phyloP scores from a whole-genome alignment of 2,329 filamentous ascomycete species.

The Cytospora chrysosperma region DNA sequence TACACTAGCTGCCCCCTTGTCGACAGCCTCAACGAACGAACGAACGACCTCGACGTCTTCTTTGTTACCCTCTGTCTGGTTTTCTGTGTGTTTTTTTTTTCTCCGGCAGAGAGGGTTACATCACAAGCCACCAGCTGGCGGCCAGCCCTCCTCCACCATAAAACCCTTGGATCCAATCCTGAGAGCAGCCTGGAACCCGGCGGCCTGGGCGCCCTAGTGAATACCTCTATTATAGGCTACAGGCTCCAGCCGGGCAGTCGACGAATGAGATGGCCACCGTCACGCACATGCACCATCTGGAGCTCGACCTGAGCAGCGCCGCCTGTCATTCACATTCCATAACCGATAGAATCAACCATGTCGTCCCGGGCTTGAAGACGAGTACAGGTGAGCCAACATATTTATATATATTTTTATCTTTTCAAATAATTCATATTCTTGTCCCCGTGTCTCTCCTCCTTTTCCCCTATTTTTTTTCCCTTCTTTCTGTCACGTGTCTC shows the following conservation, averaged over 20 bases:
- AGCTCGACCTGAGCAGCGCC: constrained; percentile 47
- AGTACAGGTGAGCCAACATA: constrained; percentile 57
- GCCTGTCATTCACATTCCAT: constrained; percentile 48
- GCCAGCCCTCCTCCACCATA: not conserved
- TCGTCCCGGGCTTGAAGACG: constrained; percentile 57
- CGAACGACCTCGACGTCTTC: no score
- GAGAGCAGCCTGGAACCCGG: not conserved
- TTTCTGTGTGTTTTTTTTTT: not conserved
- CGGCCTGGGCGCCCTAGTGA: constrained; percentile 5
- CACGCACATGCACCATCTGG: constrained; percentile 29
- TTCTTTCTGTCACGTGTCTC: constrained; percentile 17
- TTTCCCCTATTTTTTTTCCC: not conserved
- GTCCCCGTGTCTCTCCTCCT: no score
- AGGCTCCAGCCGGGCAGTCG: not conserved
- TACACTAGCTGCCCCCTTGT: not conserved
- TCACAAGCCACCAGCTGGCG: constrained; percentile 16
- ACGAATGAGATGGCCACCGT: constrained; percentile 23
- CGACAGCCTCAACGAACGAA: not conserved
- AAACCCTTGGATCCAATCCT: not conserved
- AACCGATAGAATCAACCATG: constrained; percentile 52
- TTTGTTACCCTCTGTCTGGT: not conserved
- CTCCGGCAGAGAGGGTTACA: constrained; percentile 17
- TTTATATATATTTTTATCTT: no score
- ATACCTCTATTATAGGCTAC: no score
- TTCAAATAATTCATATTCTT: no score